Percentiles rank a stretch among this genome's conserved stretches.
These are phyloP conservation scores for Fusarium guadeloupense DNA, from an alignment of 2,329 filamentous ascomycete genomes.

Conservation along the genomic window DNA sequence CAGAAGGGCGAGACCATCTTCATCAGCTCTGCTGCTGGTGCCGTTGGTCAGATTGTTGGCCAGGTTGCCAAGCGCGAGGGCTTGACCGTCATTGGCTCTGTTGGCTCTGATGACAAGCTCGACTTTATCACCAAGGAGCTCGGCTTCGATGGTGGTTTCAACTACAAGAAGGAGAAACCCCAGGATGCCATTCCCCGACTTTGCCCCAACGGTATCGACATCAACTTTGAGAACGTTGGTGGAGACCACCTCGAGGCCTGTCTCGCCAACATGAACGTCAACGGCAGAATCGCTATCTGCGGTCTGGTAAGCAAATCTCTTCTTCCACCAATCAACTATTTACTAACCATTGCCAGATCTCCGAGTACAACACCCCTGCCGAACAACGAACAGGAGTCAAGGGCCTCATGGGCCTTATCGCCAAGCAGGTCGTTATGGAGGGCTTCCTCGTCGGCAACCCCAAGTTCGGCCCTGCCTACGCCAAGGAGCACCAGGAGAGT, in stretches of 20 bases:
- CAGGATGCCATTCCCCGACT: slow-evolving; percentile 73
- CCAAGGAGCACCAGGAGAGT: slow-evolving; percentile 77
- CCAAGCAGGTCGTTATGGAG: slow-evolving; percentile 74
- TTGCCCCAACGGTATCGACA: slow-evolving; percentile 81
- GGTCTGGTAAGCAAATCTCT: slow-evolving; percentile 61
- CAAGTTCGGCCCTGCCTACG: slow-evolving; percentile 73
- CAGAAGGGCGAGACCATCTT: slow-evolving; percentile 80
- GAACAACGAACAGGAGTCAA: slow-evolving; percentile 70
- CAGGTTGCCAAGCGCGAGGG: slow-evolving; percentile 86
- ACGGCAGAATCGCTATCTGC: slow-evolving; percentile 72
- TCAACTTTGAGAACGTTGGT: slow-evolving; percentile 65
- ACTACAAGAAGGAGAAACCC: slow-evolving; percentile 86
- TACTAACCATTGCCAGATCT: slow-evolving; percentile 9
- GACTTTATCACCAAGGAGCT: slow-evolving; percentile 67
- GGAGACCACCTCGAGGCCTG: slow-evolving; percentile 62
- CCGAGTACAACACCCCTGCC: slow-evolving; percentile 73
- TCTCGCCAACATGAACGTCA: slow-evolving; percentile 61
- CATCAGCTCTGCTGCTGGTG: slow-evolving; percentile 80
- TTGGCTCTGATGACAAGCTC: slow-evolving; percentile 82
- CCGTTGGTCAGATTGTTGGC: slow-evolving; percentile 84
- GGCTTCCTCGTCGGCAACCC: slow-evolving; percentile 79
- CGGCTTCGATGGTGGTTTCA: slow-evolving; percentile 73
- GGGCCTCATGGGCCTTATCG: slow-evolving; percentile 71
- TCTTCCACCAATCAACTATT: rapidly evolving
- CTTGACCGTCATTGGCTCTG: slow-evolving; percentile 80